These are phyloP conservation scores for Helenozyma rhizophorensis DNA, from an alignment of 805 yeast genomes.

Conservation along the genomic window DNA sequence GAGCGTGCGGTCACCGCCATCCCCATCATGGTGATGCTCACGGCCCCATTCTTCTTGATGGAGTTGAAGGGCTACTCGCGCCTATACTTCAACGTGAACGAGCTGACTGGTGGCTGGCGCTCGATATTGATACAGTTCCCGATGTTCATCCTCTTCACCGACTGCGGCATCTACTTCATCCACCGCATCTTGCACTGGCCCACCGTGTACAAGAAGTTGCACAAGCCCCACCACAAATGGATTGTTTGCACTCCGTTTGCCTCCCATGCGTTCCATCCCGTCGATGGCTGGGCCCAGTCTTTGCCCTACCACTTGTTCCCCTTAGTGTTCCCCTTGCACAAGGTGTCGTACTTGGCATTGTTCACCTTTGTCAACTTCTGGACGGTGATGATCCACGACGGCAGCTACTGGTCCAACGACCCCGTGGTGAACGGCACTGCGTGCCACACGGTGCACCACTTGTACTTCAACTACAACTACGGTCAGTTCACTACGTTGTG, in stretches of 20 bases:
- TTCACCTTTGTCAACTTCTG: conserved; percentile 94
- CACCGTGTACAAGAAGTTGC: conserved; percentile 73
- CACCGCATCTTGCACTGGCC: conserved; percentile 97
- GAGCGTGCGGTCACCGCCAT: conserved; percentile 74
- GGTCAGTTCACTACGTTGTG: conserved; percentile 98
- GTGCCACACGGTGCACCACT: conserved; percentile 94
- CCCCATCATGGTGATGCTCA: conserved; percentile 82
- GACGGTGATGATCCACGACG: conserved; percentile 99
- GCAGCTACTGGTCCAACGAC: conserved; percentile 89
- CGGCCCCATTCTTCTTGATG: conserved; percentile 84
- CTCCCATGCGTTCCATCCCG: conserved; percentile 97
- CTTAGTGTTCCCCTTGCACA: conserved; percentile 87
- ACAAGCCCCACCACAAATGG: conserved; percentile 99
- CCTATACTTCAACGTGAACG: conserved; percentile 63
- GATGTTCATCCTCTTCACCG: conserved; percentile 85
- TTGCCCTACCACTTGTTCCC: conserved; percentile 93
- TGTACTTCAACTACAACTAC: conserved; percentile 95
- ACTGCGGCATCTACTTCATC: conserved; percentile 83
- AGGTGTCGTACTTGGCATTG: conserved; percentile 71
- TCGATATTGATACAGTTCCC: conserved; percentile 67
- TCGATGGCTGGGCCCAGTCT: conserved; percentile 92
- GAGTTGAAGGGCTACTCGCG: conserved; percentile 83
- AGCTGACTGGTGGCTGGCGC: conserved; percentile 63
- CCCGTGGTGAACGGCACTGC: conserved; percentile 97
- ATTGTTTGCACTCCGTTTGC: conserved; percentile 98